Evolutionary conservation across 2,329 filamentous ascomycete species (phyloP).

Genomic region (Clonostachys rosea): DNA sequence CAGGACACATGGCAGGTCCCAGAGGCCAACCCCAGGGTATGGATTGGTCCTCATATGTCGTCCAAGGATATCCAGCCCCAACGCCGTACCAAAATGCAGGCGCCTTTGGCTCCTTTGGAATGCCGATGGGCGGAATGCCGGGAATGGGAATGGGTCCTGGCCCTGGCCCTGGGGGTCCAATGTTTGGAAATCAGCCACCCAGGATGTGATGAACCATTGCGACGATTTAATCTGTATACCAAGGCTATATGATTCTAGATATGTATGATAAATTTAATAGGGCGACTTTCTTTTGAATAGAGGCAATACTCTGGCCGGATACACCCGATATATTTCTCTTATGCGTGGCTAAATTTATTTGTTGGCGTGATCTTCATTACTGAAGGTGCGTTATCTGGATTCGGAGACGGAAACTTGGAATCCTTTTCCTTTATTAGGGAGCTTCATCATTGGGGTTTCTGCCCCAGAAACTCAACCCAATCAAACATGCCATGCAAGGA

Average conservation of each 20-base stretch:
- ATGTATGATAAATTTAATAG: background rate
- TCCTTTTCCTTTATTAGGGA: no score
- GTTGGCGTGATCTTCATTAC: no score
- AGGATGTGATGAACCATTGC: no score
- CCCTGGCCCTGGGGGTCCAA: constrained; percentile 11
- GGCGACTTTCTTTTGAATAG: background rate
- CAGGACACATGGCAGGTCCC: no score
- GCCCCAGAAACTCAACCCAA: constrained; percentile 30
- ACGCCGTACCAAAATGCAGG: constrained; percentile 15
- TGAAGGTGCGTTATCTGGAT: no score
- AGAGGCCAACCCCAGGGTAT: constrained; percentile 20
- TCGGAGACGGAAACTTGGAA: no score
- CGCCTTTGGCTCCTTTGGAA: constrained; percentile 14
- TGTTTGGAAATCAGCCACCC: constrained; percentile 15
- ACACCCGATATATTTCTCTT: no score
- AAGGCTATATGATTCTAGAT: no score
- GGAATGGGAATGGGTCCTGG: constrained; percentile 7
- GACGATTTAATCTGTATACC: no score
- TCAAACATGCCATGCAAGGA: constrained; percentile 23
- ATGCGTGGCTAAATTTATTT: no score
- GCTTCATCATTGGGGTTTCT: constrained; percentile 18
- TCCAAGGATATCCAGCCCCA: constrained; percentile 32
- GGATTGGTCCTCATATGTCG: constrained; percentile 41
- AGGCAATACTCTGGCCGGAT: no score
- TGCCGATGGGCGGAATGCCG: constrained; percentile 6